Base-by-base conservation (phyloP, 2,329 filamentous ascomycete genomes). In the Beauveria scarabaeidicola region DNA sequence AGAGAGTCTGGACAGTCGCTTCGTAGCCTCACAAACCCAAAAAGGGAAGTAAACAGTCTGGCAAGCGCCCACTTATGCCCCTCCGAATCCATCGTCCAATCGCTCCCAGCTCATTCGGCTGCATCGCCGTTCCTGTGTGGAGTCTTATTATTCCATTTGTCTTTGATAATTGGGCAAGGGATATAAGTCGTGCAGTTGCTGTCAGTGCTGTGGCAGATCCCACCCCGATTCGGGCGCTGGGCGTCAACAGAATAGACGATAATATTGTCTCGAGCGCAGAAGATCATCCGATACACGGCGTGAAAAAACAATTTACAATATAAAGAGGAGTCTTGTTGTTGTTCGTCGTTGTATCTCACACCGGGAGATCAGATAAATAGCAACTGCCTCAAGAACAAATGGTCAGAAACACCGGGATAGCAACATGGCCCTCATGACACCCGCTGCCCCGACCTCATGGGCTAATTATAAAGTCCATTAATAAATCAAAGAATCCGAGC, bases 141-240 rank as follows among this genome's bases (percentile, higher is more conserved):
- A 52, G 55, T 41, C 47, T 46, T 13, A 38, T 46, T 58, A 58
- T 58, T 46, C 38, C 56, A 46, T 19, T 38, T 58, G 56, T 58
- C 48, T 58, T 50, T 58, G 56, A 58, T 58, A 10, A 44, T 44
- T 58, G 46, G 47, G 40, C 47, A 19, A 58, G 56, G 56, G 56
- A 52, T 52, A n/a, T n/a, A n/a, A n/a, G n/a, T n/a, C n/a, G n/a
- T n/a, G 47, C 27, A 36, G 19, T 5, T 52, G 47, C 5, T 13
- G 2, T 23, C 29, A 29, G 44, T 11, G 44, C 10, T 13, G 32
- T 19, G n/a, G 36, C 10, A 36, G 56, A 46, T 46, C 48, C 48
- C 56, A 52, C 56, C 36, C n/a, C n/a, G 47, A 36, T 46, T 50
- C 25, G 19, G 25, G 17, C 25, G 38, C 29, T 13, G 41, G 10